phyloP scores from a whole-genome alignment of 208 protist genomes.

The Leishmania martiniquensis region DNA sequence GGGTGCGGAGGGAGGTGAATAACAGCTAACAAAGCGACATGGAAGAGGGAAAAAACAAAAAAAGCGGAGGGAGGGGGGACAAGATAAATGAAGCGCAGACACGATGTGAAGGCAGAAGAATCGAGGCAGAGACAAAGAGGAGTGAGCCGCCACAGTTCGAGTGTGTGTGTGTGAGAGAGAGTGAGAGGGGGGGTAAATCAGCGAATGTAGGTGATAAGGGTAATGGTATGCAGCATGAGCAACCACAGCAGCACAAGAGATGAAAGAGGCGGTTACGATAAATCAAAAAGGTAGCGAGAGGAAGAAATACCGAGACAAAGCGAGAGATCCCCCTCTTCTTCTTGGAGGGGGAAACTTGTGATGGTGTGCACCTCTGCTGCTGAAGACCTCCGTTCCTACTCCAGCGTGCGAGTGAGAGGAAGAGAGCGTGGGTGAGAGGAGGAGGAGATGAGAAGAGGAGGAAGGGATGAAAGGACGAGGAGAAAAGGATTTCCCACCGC shows the following conservation, averaged over 20 bases:
- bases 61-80: neutral
- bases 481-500: neutral
- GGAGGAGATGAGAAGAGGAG: too few relatives aligned
- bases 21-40: neutral
- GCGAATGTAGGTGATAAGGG: neutral
- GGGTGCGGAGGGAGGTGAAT: neutral
- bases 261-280: too few relatives aligned
- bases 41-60: conserved; percentile 13
- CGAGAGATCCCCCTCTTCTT: neutral
- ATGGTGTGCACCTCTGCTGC: neutral
- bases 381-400: neutral
- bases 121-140: neutral
- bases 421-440: too few relatives aligned
- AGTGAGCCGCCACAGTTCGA: neutral
- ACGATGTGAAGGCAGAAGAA: neutral
- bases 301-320: neutral
- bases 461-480: neutral
- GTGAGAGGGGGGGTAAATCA: neutral
- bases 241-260: neutral
- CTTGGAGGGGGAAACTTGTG: neutral
- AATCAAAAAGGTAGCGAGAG: neutral
- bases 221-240: neutral
- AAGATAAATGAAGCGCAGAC: neutral
- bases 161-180: neutral
- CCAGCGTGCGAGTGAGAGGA: neutral